Evolutionary conservation across 805 yeast genomes (phyloP), one percentile per base, ranked within the genome.

Genomic region (Naumovozyma castellii): DNA sequence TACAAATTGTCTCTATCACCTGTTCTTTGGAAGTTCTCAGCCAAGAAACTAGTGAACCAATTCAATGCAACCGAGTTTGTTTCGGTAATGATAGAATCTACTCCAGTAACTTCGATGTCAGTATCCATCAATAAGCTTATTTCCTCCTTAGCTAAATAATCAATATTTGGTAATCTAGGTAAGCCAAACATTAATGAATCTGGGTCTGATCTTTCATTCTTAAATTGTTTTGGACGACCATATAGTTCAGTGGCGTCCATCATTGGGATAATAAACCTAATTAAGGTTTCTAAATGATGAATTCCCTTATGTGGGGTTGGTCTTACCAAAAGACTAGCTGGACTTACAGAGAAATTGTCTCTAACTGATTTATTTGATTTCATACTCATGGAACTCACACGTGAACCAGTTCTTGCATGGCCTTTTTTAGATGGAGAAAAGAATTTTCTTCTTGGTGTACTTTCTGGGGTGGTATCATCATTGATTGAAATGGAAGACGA

Each of bases 301-400:
- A 83, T 84, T 28, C 84, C 84, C 2, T 78, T 75, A 58, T 83
- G 92, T 4, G 75, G 53, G 29, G 71, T 70, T 5, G 92, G 90
- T 61, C 79, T 75, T 43, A 77, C 60, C 50, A 75, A 34, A 5
- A 75, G 41, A 67, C 50, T 57, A 19, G 44, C 43, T 20, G 45
- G 38, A 25, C 46, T 38, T 8, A 34, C 41, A 8, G 34, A 44
- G 27, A 42, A 41, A 18, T 40, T 40, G 5, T 29, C 32, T n/a
- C 13, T 29, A 9, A 13, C 5, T 12, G 32, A 37, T 27, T 33
- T 36, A 14, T 30, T 34, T 3, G 48, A 44, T 18, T 35, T 31
- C 18, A 18, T 32, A 10, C 44, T 42, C n/a, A 42, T 38, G 12
- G 39, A 18, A n/a, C 50, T 46, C 16, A 42, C 42, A 9, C 37